Conservation (phyloP, 192 early-diverging fungal genomes). For the Podila epicladia region DNA sequence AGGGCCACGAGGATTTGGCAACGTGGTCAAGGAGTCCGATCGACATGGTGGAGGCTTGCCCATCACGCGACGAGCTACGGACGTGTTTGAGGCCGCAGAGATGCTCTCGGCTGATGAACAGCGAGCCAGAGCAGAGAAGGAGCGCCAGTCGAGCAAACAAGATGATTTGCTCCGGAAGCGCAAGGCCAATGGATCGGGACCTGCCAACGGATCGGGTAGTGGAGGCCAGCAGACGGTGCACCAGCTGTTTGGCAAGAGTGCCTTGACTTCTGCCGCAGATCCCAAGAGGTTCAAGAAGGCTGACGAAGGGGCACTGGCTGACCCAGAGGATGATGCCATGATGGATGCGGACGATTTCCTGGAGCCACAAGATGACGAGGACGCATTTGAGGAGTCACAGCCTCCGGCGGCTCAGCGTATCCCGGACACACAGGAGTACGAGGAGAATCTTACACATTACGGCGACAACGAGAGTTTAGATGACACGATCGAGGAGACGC, state of each 20-base stretch:
- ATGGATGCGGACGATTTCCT: conserved; percentile 50
- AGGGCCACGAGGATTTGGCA: conserved; percentile 27
- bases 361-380: conserved; percentile 7
- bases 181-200: conserved; percentile 26
- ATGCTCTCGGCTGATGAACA: conserved; percentile 36
- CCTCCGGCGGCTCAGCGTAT: conserved; percentile 13
- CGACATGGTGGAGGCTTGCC: conserved; percentile 13
- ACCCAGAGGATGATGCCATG: neutral
- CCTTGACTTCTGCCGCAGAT: neutral
- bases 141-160: conserved; percentile 9
- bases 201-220: neutral
- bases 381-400: conserved; percentile 7
- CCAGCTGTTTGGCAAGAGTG: conserved; percentile 20
- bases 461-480: conserved; percentile 24
- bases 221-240: conserved; percentile 31
- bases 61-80: conserved; percentile 30
- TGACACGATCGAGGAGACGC: conserved; percentile 32
- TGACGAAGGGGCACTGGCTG: neutral
- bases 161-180: conserved; percentile 31
- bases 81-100: conserved; percentile 44
- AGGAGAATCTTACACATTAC: neutral
- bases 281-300: conserved; percentile 40
- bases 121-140: conserved; percentile 15
- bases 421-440: conserved; percentile 23
- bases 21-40: conserved; percentile 19